A percentile compares a stretch with the other conserved stretches of the same genome.
phyloP scores from a whole-genome alignment of 345 rosid species.

The Arabis alpina region DNA sequence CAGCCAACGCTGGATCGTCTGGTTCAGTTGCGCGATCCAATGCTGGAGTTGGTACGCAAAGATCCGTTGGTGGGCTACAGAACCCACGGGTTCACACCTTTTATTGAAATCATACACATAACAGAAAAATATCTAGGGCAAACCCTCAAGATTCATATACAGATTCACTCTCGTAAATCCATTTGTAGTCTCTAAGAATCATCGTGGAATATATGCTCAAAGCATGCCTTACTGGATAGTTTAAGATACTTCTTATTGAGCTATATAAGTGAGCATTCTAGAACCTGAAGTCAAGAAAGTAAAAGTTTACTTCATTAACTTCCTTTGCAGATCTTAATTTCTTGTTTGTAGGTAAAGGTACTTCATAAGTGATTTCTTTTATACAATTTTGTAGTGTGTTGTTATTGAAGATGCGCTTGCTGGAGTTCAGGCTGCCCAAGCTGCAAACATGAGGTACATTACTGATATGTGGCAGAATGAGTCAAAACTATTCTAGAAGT shows the following conservation, averaged over 20 bases:
- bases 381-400: slow-evolving; percentile 61
- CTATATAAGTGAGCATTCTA: neutral
- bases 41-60: no score
- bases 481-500: neutral
- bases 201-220: slow-evolving; percentile 1
- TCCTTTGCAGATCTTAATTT: slow-evolving; percentile 9
- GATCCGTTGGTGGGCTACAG: no score
- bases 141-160: slow-evolving; percentile 15
- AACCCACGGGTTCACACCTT: no score
- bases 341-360: slow-evolving; percentile 5
- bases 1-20: no score
- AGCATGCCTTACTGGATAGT: neutral
- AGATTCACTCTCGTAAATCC: neutral
- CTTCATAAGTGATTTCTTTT: slow-evolving; percentile 21
- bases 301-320: neutral
- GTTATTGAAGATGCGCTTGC: slow-evolving; percentile 97
- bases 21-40: no score
- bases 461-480: neutral
- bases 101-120: neutral
- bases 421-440: slow-evolving; percentile 95
- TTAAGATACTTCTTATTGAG: neutral
- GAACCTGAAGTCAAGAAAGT: slow-evolving; percentile 20
- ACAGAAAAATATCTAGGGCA: neutral
- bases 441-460: slow-evolving; percentile 88
- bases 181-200: slow-evolving; percentile 2